phyloP scores from a whole-genome alignment of 148 eudicot genomes.

The Pouteria glomerata region DNA sequence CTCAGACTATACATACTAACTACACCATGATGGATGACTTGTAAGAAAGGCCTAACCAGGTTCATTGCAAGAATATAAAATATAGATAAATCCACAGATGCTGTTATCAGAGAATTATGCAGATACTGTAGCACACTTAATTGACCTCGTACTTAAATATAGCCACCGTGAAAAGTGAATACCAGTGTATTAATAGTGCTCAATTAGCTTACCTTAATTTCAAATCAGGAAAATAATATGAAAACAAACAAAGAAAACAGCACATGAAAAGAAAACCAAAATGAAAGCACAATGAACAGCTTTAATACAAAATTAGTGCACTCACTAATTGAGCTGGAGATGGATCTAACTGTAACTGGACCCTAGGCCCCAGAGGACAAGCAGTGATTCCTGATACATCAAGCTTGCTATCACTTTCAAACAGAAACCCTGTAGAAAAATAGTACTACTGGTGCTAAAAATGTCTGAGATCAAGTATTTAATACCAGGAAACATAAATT shows the following conservation, averaged over 20 bases:
- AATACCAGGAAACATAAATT: background rate
- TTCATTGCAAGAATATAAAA: too few relatives aligned
- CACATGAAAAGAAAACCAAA: background rate
- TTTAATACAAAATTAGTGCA: too few relatives aligned
- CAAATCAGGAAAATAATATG: background rate
- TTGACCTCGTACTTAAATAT: too few relatives aligned
- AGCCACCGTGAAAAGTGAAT: too few relatives aligned
- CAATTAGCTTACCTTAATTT: background rate
- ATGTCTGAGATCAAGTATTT: background rate
- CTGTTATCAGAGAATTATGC: too few relatives aligned
- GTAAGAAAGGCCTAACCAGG: too few relatives aligned
- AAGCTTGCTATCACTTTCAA: slow-evolving; percentile 33
- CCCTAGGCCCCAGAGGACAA: slow-evolving; percentile 21
- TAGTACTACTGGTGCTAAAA: slow-evolving; percentile 18
- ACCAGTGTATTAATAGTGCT: background rate
- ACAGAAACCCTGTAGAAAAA: slow-evolving; percentile 31
- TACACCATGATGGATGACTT: too few relatives aligned
- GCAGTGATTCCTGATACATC: slow-evolving; percentile 21
- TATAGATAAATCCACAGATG: too few relatives aligned
- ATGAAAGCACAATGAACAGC: too few relatives aligned
- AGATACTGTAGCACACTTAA: too few relatives aligned
- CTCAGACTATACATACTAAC: too few relatives aligned
- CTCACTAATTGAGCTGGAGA: slow-evolving; percentile 39
- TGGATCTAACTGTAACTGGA: slow-evolving; percentile 17
- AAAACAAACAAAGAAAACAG: background rate